Conservation (phyloP, 257 asterid genomes). For the Salvia hispanica region DNA sequence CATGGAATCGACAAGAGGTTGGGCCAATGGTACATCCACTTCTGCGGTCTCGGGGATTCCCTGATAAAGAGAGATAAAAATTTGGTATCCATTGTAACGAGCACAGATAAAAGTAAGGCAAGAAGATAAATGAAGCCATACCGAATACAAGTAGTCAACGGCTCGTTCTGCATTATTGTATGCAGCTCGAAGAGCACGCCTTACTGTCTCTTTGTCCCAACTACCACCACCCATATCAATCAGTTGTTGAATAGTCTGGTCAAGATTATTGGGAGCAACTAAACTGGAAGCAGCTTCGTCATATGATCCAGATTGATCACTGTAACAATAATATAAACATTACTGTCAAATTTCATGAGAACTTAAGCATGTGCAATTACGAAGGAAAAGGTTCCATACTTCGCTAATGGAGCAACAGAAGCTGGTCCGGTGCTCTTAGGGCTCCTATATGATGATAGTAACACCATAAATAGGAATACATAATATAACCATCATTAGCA, state of each 20-base stretch:
- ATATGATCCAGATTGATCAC: slow-evolving; percentile 42
- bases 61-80: slow-evolving; percentile 36
- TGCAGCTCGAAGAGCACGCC: slow-evolving; percentile 85
- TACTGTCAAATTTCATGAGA: slow-evolving; percentile 25
- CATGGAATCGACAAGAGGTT: slow-evolving; percentile 42
- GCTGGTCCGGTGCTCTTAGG: slow-evolving; percentile 45
- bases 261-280: slow-evolving; percentile 54
- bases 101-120: slow-evolving; percentile 14
- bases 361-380: slow-evolving; percentile 15
- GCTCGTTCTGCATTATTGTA: slow-evolving; percentile 71
- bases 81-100: slow-evolving; percentile 10
- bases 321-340: slow-evolving; percentile 38
- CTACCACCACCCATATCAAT: slow-evolving; percentile 90
- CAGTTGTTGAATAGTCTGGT: slow-evolving; percentile 69
- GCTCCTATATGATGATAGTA: slow-evolving; percentile 42
- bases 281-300: slow-evolving; percentile 54
- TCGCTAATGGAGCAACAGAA: slow-evolving; percentile 45
- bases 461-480: slow-evolving; percentile 21
- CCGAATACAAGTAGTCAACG: slow-evolving; percentile 66
- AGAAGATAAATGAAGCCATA: slow-evolving; percentile 36
- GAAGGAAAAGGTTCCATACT: slow-evolving; percentile 37
- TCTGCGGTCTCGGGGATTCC: slow-evolving; percentile 78
- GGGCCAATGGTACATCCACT: slow-evolving; percentile 62
- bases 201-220: slow-evolving; percentile 80
- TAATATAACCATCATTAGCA: background rate